Evolutionary conservation across 2,329 filamentous ascomycete genomes (phyloP), one percentile per base, ranked within the genome.

Genomic region (Cladosporium oxysporum): DNA sequence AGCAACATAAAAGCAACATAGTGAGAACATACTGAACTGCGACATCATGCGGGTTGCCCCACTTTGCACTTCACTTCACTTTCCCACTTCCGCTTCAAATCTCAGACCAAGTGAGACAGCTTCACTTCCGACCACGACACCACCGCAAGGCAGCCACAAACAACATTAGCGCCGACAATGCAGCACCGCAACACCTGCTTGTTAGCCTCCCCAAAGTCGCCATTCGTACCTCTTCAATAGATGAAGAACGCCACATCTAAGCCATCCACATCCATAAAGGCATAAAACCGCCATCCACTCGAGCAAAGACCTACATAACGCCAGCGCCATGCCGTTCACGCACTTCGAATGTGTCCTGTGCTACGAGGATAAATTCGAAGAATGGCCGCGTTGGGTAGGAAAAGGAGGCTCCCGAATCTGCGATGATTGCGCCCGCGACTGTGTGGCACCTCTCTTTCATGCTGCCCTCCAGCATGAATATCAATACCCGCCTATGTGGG

Each of bases 401-500:
- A 18, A 66, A 11, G 26, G 23, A 29, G 41, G 21, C 21, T 29
- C 53, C 49, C 33, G 37, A 3, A 55, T 69, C 37, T 69, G 67
- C 60, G 41, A 50, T 10, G 52, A 61, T 18, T 64, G 66, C 57
- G 66, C 63, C 31, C n/a, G 29, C 23, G 53, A 60, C 11, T 33
- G 12, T 11, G 26, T 58, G 21, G 37, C 52, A 14, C 47, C 49
- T n/a, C 29, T 14, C 7, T 69, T 69, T 52, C 12, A 37, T 14
- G 31, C 58, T 14, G 67, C 67, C 5, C 47, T 69, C 8, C n/a
- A 64, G 31, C 47, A 67, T 57, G 67, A 69, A 57, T n/a, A 57
- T 33, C 18, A 63, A 3, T 66, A 66, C 26, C 65, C 67, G 12
- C 53, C 55, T 2, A 37, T 44, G 23, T 65, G 44, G 29, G 62